Percentiles rank a stretch among this genome's conserved stretches.
phyloP scores from a whole-genome alignment of 768 basidiomycete genomes.

The Termitomyces sp. region DNA sequence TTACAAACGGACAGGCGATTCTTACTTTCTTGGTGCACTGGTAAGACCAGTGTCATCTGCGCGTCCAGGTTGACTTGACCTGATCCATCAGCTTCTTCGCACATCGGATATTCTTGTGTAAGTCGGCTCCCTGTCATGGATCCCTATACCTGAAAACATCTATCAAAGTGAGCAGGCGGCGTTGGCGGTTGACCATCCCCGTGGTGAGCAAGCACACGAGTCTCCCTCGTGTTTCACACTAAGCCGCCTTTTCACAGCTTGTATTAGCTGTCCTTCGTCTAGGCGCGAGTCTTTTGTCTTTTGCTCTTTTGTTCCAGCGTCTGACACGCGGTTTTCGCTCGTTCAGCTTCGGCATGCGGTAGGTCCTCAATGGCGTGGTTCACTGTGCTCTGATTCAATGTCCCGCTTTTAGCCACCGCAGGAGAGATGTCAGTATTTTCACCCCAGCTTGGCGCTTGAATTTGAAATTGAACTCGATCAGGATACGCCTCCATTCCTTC shows the following conservation, averaged over 20 bases:
- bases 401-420: slow-evolving; percentile 17
- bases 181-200: slow-evolving; percentile 16
- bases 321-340: not conserved
- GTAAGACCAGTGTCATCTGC: slow-evolving; percentile 13
- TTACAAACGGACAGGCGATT: slow-evolving; percentile 22
- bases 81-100: slow-evolving; percentile 24
- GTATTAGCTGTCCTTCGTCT: slow-evolving; percentile 17
- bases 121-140: not conserved
- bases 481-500: slow-evolving; percentile 17
- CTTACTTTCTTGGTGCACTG: slow-evolving; percentile 38
- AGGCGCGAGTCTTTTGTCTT: slow-evolving; percentile 4
- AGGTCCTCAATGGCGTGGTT: not conserved
- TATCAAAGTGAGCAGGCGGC: slow-evolving; percentile 17
- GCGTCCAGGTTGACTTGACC: not conserved
- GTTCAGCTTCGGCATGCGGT: slow-evolving; percentile 16
- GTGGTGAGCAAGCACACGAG: slow-evolving; percentile 10
- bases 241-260: slow-evolving; percentile 4
- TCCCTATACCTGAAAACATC: not conserved
- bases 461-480: not conserved
- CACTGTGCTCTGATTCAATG: not conserved
- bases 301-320: no score
- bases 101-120: slow-evolving; percentile 26
- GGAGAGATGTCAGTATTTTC: slow-evolving; percentile 16
- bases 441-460: not conserved
- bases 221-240: not conserved